Conservation (phyloP, 2,329 filamentous ascomycete genomes). For the Fonsecaea erecta region DNA sequence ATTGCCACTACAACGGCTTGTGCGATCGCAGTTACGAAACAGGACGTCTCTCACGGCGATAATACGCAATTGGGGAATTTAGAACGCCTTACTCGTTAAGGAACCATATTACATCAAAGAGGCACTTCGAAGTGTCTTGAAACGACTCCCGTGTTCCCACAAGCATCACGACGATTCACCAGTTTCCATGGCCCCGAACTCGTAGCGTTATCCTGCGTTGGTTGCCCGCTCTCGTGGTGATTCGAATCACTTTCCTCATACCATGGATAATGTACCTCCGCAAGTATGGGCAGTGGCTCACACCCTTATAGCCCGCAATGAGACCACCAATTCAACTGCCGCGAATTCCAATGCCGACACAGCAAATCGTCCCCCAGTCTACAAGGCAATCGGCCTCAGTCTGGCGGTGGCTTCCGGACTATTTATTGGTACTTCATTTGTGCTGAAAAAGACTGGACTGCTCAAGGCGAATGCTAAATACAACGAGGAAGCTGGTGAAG, state of each 20-base stretch:
- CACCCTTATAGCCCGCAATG: slow-evolving; percentile 35
- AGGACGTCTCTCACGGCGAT: not conserved
- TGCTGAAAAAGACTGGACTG: slow-evolving; percentile 90
- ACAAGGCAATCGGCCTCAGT: slow-evolving; percentile 84
- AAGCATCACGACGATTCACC: not conserved
- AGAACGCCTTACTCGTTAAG: not conserved
- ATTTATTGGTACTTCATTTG: slow-evolving; percentile 94
- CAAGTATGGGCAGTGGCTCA: slow-evolving; percentile 36
- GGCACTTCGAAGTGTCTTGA: not conserved
- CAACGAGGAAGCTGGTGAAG: slow-evolving; percentile 91
- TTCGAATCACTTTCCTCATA: not conserved
- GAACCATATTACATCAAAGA: not conserved
- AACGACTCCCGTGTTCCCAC: not conserved
- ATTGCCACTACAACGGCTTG: not conserved
- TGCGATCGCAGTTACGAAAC: not conserved
- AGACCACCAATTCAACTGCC: slow-evolving; percentile 31
- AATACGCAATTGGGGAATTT: not conserved
- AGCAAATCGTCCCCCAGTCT: slow-evolving; percentile 59
- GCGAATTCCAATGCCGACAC: slow-evolving; percentile 13
- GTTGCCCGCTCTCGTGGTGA: slow-evolving; percentile 15
- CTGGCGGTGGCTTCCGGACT: slow-evolving; percentile 84
- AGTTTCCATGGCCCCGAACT: slow-evolving; percentile 20
- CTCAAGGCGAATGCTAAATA: slow-evolving; percentile 95
- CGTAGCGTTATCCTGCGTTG: slow-evolving; percentile 8
- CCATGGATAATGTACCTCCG: slow-evolving; percentile 31